Evolutionary conservation across 345 rosid genomes (phyloP).

Genomic region (Brassica napus): DNA sequence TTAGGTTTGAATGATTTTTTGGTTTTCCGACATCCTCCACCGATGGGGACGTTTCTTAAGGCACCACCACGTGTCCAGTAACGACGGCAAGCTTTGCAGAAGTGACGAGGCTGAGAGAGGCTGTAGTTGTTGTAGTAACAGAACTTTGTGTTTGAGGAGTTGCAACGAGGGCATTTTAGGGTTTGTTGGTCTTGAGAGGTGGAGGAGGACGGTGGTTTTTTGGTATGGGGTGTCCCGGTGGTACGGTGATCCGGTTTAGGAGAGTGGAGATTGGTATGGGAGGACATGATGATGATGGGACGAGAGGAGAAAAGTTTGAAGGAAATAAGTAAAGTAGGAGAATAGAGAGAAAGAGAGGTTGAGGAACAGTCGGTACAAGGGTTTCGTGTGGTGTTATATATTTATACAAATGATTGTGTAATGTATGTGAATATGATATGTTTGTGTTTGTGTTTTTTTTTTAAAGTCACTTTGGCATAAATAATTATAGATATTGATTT

Average conservation of each 20-base stretch:
- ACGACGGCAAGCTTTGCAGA: slow-evolving; percentile 82
- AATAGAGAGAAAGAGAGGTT: slow-evolving; percentile 16
- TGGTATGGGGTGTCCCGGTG: slow-evolving; percentile 27
- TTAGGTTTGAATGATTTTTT: slow-evolving; percentile 59
- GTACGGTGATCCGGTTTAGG: slow-evolving; percentile 31
- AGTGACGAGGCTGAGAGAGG: slow-evolving; percentile 81
- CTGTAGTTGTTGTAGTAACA: slow-evolving; percentile 95
- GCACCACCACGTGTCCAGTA: slow-evolving; percentile 95
- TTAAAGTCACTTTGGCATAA: neutral
- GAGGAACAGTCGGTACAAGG: slow-evolving; percentile 30
- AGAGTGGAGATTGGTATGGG: slow-evolving; percentile 37
- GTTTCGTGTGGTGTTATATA: slow-evolving; percentile 29
- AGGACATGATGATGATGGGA: slow-evolving; percentile 36
- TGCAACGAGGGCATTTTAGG: slow-evolving; percentile 79
- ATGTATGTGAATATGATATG: slow-evolving; percentile 5
- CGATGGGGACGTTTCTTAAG: slow-evolving; percentile 79
- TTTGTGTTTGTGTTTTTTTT: neutral
- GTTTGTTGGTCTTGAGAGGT: slow-evolving; percentile 41
- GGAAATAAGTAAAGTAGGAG: slow-evolving; percentile 21
- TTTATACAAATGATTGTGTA: slow-evolving; percentile 14
- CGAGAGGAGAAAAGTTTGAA: slow-evolving; percentile 17
- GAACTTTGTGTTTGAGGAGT: slow-evolving; percentile 87
- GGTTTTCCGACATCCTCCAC: slow-evolving; percentile 82
- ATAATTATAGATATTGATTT: neutral
- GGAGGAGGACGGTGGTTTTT: slow-evolving; percentile 43